Evolutionary conservation across 2,329 filamentous ascomycete species (phyloP).

Genomic region (Cryphonectria nitschkei): DNA sequence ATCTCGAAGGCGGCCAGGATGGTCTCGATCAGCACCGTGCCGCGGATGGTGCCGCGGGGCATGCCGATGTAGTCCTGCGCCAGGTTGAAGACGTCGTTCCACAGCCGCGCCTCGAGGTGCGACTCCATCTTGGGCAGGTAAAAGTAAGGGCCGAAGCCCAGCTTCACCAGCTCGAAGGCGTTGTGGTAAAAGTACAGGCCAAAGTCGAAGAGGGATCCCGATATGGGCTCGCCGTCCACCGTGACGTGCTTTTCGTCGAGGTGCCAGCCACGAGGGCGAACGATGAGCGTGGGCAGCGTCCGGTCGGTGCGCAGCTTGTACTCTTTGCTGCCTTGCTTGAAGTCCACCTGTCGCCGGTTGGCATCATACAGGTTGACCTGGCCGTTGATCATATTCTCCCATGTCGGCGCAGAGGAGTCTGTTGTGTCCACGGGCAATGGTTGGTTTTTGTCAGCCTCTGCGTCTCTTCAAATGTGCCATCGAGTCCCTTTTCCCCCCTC

Average conservation of each 20-base stretch:
- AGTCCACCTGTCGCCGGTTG: slow-evolving; percentile 90
- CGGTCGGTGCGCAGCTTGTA: slow-evolving; percentile 97
- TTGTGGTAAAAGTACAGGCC: slow-evolving; percentile 99
- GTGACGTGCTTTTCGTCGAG: slow-evolving; percentile 98
- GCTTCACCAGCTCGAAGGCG: slow-evolving; percentile 81
- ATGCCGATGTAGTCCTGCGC: slow-evolving; percentile 92
- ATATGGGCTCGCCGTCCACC: slow-evolving; percentile 92
- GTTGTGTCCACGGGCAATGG: slow-evolving; percentile 9
- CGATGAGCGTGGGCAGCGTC: slow-evolving; percentile 84
- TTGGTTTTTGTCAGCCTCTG: slow-evolving; percentile 26
- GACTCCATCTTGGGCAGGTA: slow-evolving; percentile 99
- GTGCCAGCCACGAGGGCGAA: slow-evolving; percentile 95
- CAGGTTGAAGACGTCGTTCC: slow-evolving; percentile 98
- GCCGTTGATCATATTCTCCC: slow-evolving; percentile 99
- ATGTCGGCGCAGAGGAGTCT: slow-evolving; percentile 96
- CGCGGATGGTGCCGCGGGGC: slow-evolving; percentile 88
- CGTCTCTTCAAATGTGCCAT: background rate
- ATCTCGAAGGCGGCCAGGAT: slow-evolving; percentile 98
- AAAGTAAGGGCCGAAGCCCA: slow-evolving; percentile 91
- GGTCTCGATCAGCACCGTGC: slow-evolving; percentile 95
- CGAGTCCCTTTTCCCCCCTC: too few species aligned
- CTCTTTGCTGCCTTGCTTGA: slow-evolving; percentile 92
- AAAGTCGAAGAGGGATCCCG: slow-evolving; percentile 92
- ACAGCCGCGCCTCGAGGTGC: slow-evolving; percentile 93
- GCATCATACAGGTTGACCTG: slow-evolving; percentile 98